Evolutionary conservation across 2,329 filamentous ascomycete species (phyloP), one percentile per base, ranked within the genome.

Genomic region (Penicillium vulpinum): DNA sequence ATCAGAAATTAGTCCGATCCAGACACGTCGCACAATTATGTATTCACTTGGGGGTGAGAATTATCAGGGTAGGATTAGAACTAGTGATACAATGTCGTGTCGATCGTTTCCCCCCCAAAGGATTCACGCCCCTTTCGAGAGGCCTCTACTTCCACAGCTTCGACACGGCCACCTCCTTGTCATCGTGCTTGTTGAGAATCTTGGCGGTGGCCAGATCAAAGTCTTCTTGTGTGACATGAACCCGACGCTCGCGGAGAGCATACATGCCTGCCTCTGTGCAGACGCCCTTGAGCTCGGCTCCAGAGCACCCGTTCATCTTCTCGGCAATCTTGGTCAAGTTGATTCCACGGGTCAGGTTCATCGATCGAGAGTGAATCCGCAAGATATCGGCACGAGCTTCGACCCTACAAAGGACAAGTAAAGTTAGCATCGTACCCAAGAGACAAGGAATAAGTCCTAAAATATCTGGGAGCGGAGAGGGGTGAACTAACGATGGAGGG

Each of bases 181-280:
- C 94, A 72, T 97, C 94, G 75, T 97, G 94, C 84, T 97, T 97
- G 86, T 99, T 97, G 74, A 99, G 85, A 59, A 99, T 93, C 89
- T 99, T 99, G 74, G 94, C 94, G 7, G 94, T 99, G 33, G 94
- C 94, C 61, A 99, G 84, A 76, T 99, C 94, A 75, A 99, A 99
- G 78, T 99, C 94, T 78, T 99, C 94, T 76, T 99, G 94, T 36
- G 94, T 99, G 65, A 99, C 94, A 75, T 99, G 94, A 57, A 99
- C 93, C 78, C 94, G 88, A 73, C 94, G 84, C 80, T 99, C 94
- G 67, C 94, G 88, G 63, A 99, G 83, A 15, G 94, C 94, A 73
- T 94, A 99, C 94, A 99, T 99, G 69, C 94, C 94, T 3, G 94
- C 92, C 78, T 99, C 94, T 44, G 94, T 99, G 76, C 94, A 99